phyloP scores from a whole-genome alignment of 352 stramenopile species.

The Phytophthora ramorum region DNA sequence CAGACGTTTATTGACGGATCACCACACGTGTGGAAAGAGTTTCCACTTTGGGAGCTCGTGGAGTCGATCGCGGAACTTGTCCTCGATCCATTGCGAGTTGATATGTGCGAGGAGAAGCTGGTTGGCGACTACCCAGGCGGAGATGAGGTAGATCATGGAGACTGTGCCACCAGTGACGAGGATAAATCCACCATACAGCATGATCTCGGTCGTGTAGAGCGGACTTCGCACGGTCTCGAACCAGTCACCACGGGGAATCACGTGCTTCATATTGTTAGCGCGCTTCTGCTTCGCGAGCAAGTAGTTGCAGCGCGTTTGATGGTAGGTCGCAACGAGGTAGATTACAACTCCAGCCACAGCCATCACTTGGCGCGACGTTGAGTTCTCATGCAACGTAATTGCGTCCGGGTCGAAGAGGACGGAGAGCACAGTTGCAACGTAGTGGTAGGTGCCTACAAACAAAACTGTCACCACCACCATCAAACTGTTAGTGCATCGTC shows the following conservation, averaged over 20 bases:
- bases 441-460: slow-evolving; percentile 66
- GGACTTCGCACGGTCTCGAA: slow-evolving; percentile 70
- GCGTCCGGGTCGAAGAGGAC: slow-evolving; percentile 52
- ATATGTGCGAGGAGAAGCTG: slow-evolving; percentile 63
- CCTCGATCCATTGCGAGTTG: slow-evolving; percentile 60
- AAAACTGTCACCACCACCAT: slow-evolving; percentile 47
- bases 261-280: slow-evolving; percentile 52
- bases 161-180: slow-evolving; percentile 48
- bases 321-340: slow-evolving; percentile 59
- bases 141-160: slow-evolving; percentile 53
- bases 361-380: slow-evolving; percentile 23
- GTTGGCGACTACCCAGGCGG: slow-evolving; percentile 69
- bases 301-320: slow-evolving; percentile 69
- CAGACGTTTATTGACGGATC: too few species aligned
- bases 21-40: slow-evolving; percentile 41
- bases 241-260: slow-evolving; percentile 68
- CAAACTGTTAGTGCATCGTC: slow-evolving; percentile 17
- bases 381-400: slow-evolving; percentile 23
- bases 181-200: slow-evolving; percentile 66
- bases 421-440: slow-evolving; percentile 56
- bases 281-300: slow-evolving; percentile 66
- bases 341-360: slow-evolving; percentile 36
- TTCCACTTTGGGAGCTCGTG: slow-evolving; percentile 51
- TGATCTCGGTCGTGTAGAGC: slow-evolving; percentile 68
- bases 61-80: slow-evolving; percentile 59